Base-by-base conservation (phyloP, 2,329 filamentous ascomycete genomes). In the Dothistroma septosporum region DNA sequence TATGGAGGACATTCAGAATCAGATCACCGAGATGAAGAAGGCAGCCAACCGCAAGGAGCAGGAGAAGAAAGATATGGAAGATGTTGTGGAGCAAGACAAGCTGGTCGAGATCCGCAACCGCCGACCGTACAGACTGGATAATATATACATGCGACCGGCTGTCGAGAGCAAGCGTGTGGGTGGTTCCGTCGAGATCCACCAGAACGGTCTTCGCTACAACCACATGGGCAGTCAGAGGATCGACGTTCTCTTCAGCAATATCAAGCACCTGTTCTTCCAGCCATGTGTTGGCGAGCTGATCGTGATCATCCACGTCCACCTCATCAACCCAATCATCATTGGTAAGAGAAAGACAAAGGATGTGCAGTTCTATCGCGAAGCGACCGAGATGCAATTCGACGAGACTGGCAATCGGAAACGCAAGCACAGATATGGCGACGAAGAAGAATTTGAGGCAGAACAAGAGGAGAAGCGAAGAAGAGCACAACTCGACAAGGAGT, bases 331-430 rank as follows among this genome's bases (percentile, higher is more conserved):
- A 2, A 97, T 99, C 74, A 92, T 99, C 76, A 90, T 99, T 64
- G 94, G 94, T 63, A 97, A 96, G 83, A 95, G 96, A 80, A 99
- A 99, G 85, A 96, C 94, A 11, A 97, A 94, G 79, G 95, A 99
- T 74, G 90, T 99, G 0, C 95, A 99, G 70, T 99, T 99, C 78
- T 97, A 97, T 73, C 87, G 94, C 57, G 94, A 99, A 79, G 94
- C 94, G 3, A 97, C 94, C 0, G 94, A 99, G 68, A 97, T 99
- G 75, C 92, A 96, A 72, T 97, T 99, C 69, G 94, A 99, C 72
- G 94, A 99, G 79, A 99, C 94, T 53, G 95, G 94, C 68, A 99
- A 97, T 77, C 86, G 95, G 65, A 96, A 97, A 80, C 90, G 94
- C 67, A 97, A 97, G 78, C 96, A 97, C 77, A 88, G 94, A 53